These are phyloP conservation scores for Oryza brachyantha DNA, from an alignment of 176 grass and related monocot genomes.

Conservation along the genomic window DNA sequence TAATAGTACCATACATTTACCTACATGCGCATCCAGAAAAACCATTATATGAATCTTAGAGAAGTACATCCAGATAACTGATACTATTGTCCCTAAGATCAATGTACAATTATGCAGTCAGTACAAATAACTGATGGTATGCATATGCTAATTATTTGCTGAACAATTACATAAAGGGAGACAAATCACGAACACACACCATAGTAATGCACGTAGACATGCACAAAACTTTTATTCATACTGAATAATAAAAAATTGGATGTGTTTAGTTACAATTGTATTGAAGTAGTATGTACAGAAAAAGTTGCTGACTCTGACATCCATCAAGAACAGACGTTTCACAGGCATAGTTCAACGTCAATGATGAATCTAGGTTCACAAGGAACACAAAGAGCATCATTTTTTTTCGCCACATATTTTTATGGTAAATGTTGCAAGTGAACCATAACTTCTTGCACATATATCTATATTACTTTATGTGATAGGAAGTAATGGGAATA, in stretches of 20 bases:
- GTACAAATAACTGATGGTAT: background rate
- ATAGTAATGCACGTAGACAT: background rate
- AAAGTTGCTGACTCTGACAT: background rate
- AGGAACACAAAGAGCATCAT: background rate
- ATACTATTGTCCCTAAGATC: background rate
- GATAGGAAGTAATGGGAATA: background rate
- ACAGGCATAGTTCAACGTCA: background rate
- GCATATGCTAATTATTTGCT: background rate
- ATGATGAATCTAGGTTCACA: background rate
- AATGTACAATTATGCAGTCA: background rate
- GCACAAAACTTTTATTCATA: background rate
- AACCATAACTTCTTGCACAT: conserved; percentile 1
- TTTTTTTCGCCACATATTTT: background rate
- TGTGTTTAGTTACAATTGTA: background rate
- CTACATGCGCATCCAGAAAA: no score
- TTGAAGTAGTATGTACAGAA: background rate
- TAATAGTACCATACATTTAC: no score
- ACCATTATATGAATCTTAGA: no score
- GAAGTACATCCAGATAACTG: no score
- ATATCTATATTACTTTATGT: background rate
- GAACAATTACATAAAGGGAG: background rate
- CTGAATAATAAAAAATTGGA: background rate
- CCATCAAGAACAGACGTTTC: background rate
- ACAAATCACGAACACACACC: background rate
- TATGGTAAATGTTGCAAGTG: background rate